phyloP scores from a whole-genome alignment of 2,329 filamentous ascomycete genomes.

The Neodidymelliopsis sp. region DNA sequence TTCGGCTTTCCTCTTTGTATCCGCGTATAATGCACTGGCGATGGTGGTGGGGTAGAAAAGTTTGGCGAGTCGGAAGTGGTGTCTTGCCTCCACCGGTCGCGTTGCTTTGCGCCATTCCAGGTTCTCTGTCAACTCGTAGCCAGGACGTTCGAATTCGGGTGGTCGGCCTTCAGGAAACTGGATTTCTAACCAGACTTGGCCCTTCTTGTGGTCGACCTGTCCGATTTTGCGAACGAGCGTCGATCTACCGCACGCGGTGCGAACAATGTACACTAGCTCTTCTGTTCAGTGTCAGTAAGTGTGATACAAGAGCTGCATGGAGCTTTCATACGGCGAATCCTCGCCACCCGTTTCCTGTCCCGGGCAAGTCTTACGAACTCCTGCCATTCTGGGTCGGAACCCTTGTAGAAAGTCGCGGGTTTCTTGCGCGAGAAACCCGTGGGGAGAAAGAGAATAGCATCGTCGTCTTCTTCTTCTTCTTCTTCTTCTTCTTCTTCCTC shows the following conservation, averaged over 20 bases:
- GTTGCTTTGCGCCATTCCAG: conserved; percentile 43
- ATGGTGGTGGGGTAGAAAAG: conserved; percentile 31
- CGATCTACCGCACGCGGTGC: conserved; percentile 20
- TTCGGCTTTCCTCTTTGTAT: conserved; percentile 29
- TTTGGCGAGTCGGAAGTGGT: conserved; percentile 49
- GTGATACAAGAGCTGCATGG: background rate
- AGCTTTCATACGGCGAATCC: conserved; percentile 50
- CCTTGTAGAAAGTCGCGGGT: conserved; percentile 55
- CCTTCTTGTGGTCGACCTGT: conserved; percentile 49
- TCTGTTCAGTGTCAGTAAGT: conserved; percentile 26
- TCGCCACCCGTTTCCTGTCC: conserved; percentile 51
- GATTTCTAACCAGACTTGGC: conserved; percentile 58
- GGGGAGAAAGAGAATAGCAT: conserved; percentile 56
- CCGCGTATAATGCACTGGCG: conserved; percentile 33
- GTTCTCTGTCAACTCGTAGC: conserved; percentile 52
- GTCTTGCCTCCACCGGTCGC: conserved; percentile 35
- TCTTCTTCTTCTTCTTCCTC: conserved; percentile 41
- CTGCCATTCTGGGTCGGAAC: conserved; percentile 63
- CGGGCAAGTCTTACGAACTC: conserved; percentile 56
- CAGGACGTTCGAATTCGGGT: conserved; percentile 57
- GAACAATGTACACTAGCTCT: conserved; percentile 50
- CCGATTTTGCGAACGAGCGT: conserved; percentile 37
- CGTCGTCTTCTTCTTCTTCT: conserved; percentile 38
- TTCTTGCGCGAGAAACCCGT: conserved; percentile 53
- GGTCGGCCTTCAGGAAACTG: conserved; percentile 58